These are phyloP conservation scores for Hymenoscyphus linearis DNA, from an alignment of 2,329 filamentous ascomycete genomes.

Conservation along the genomic window DNA sequence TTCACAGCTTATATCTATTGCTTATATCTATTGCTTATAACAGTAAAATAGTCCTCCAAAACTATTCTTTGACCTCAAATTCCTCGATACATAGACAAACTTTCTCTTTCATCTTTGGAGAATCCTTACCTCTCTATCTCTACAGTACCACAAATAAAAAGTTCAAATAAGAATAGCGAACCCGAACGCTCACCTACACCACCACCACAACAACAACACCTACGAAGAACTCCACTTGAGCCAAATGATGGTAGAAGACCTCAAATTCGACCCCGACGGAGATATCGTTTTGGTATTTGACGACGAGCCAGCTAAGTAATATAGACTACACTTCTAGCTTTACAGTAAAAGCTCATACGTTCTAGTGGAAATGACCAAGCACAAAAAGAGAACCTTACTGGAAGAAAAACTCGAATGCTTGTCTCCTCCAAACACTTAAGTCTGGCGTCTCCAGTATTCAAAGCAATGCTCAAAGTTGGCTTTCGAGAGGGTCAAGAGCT, in stretches of 20 bases:
- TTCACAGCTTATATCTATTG: background rate
- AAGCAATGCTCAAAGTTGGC: slow-evolving; percentile 17
- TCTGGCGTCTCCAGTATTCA: slow-evolving; percentile 22
- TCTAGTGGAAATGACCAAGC: too few species aligned
- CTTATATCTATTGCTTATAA: background rate
- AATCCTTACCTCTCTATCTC: too few species aligned
- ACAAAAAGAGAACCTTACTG: background rate
- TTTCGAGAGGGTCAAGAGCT: slow-evolving; percentile 17
- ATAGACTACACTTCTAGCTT: too few species aligned
- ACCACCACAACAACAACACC: background rate
- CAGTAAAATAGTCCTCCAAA: too few species aligned
- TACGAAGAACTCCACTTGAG: background rate
- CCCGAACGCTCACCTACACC: background rate
- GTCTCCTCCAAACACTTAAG: slow-evolving; percentile 11
- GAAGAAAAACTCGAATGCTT: background rate
- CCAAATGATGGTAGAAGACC: background rate
- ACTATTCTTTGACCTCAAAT: background rate
- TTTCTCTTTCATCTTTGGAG: background rate
- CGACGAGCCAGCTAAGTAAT: background rate
- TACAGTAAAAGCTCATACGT: too few species aligned
- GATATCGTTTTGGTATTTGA: background rate
- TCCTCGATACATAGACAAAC: background rate
- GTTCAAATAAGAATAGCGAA: background rate
- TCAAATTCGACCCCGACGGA: background rate
- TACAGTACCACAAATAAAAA: too few species aligned